Conservation (phyloP, 2,329 filamentous ascomycete species). For the Talaromyces sp. region DNA sequence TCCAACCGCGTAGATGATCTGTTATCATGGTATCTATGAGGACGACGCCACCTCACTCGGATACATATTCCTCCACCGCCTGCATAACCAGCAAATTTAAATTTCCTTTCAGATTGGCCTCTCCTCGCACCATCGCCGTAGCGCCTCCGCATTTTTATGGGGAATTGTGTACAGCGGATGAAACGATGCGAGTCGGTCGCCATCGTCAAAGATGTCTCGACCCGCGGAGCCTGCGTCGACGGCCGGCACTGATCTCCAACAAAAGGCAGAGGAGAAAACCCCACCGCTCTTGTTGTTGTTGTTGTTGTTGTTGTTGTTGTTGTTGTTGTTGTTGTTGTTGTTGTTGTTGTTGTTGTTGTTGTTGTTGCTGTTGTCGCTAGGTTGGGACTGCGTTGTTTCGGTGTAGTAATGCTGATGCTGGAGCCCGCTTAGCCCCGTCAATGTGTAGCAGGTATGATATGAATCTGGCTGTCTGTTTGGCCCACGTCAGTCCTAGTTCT, state of each 20-base stretch:
- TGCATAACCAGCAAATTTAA: background rate
- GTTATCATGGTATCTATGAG: background rate
- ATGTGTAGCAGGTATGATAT: slow-evolving; percentile 90
- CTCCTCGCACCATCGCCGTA: slow-evolving; percentile 58
- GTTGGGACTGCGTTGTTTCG: slow-evolving; percentile 17
- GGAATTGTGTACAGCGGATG: slow-evolving; percentile 87
- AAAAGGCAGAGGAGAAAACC: slow-evolving; percentile 31
- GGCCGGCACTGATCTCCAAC: slow-evolving; percentile 35
- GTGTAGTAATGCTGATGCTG: slow-evolving; percentile 59
- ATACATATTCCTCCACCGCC: background rate
- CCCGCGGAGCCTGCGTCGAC: slow-evolving; percentile 63
- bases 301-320: slow-evolving; percentile 10
- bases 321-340: slow-evolving; percentile 10
- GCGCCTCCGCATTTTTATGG: slow-evolving; percentile 59
- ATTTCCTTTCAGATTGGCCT: slow-evolving; percentile 3
- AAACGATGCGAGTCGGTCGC: slow-evolving; percentile 63
- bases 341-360: slow-evolving; percentile 12
- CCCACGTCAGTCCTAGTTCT: background rate
- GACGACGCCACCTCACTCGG: background rate
- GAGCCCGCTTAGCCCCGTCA: slow-evolving; percentile 76
- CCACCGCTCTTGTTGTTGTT: slow-evolving; percentile 12
- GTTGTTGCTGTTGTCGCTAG: slow-evolving; percentile 13
- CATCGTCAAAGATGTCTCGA: slow-evolving; percentile 4
- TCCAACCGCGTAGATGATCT: background rate
- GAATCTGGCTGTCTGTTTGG: slow-evolving; percentile 66